Percentiles rank a stretch among this genome's conserved stretches.
These are phyloP conservation scores for Coemansia sp. DNA, from an alignment of 192 early-diverging fungal genomes.

Conservation along the genomic window DNA sequence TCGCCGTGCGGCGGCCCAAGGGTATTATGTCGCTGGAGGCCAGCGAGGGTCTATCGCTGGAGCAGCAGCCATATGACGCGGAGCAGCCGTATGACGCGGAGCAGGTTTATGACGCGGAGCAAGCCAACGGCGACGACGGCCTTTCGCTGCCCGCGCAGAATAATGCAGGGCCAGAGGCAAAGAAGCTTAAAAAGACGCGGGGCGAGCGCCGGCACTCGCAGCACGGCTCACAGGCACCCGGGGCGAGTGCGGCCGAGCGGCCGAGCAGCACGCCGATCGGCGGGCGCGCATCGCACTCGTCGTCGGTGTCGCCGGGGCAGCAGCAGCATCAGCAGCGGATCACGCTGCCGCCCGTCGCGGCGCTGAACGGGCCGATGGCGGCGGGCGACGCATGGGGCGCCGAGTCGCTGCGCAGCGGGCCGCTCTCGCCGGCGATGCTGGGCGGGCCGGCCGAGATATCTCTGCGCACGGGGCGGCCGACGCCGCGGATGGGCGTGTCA, in stretches of 20 bases:
- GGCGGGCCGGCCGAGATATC: constrained; percentile 56
- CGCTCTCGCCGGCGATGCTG: constrained; percentile 76
- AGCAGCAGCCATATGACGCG: no score
- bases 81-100: no score
- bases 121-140: no score
- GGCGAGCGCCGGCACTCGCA: not conserved
- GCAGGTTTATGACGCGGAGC: no score
- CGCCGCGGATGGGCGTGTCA: constrained; percentile 23
- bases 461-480: not conserved
- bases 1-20: no score
- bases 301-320: constrained; percentile 1
- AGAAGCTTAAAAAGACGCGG: not conserved
- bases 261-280: constrained; percentile 7
- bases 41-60: no score
- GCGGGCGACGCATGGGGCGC: constrained; percentile 54
- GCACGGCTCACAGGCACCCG: not conserved
- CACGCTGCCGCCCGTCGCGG: constrained; percentile 70
- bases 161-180: not conserved
- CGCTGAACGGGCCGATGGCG: constrained; percentile 56
- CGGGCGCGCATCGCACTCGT: not conserved
- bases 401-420: constrained; percentile 66
- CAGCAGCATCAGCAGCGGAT: no score
- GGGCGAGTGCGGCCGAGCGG: not conserved
- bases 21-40: no score
- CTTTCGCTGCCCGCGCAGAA: no score